Conservation (phyloP, 1,284 basidiomycete genomes). For the Cutaneotrichosporon sp. region DNA sequence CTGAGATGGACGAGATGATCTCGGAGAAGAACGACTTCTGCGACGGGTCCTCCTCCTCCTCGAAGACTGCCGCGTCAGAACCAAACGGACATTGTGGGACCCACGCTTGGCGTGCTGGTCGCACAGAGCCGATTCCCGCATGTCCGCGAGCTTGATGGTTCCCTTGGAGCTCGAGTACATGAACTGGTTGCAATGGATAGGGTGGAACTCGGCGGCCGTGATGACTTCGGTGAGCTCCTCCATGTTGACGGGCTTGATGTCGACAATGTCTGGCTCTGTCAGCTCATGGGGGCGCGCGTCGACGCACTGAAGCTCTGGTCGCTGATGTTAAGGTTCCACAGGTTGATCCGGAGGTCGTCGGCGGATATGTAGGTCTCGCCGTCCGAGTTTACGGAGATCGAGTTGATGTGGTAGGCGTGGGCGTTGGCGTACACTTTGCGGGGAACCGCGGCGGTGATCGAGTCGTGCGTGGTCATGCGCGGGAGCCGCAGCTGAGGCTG, state of each 20-base stretch:
- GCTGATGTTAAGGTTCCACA: slow-evolving; percentile 98
- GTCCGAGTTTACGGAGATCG: slow-evolving; percentile 98
- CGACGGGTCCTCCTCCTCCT: slow-evolving; percentile 97
- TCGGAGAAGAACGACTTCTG: slow-evolving; percentile 99
- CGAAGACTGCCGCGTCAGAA: slow-evolving; percentile 74
- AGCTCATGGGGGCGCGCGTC: background rate
- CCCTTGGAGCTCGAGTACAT: slow-evolving; percentile 99
- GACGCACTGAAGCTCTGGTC: slow-evolving; percentile 98
- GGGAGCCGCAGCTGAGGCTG: slow-evolving; percentile 71
- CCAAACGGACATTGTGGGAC: slow-evolving; percentile 44
- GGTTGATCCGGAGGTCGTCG: slow-evolving; percentile 93
- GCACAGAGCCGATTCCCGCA: slow-evolving; percentile 97
- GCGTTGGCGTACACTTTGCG: slow-evolving; percentile 99
- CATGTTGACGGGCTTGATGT: slow-evolving; percentile 99
- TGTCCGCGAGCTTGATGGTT: slow-evolving; percentile 99
- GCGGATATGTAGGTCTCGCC: slow-evolving; percentile 99
- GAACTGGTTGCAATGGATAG: slow-evolving; percentile 95
- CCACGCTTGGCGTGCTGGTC: slow-evolving; percentile 94
- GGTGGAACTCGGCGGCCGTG: slow-evolving; percentile 98
- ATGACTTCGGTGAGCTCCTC: slow-evolving; percentile 99
- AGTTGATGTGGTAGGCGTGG: slow-evolving; percentile 99
- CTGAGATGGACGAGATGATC: slow-evolving; percentile 99
- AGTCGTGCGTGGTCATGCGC: slow-evolving; percentile 90
- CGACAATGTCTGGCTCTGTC: slow-evolving; percentile 81
- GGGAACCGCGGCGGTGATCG: slow-evolving; percentile 97